Evolutionary conservation across 371 early-diverging fungal genomes (phyloP), one percentile per base, ranked within the genome.

Genomic region (Gilbertella persicaria): DNA sequence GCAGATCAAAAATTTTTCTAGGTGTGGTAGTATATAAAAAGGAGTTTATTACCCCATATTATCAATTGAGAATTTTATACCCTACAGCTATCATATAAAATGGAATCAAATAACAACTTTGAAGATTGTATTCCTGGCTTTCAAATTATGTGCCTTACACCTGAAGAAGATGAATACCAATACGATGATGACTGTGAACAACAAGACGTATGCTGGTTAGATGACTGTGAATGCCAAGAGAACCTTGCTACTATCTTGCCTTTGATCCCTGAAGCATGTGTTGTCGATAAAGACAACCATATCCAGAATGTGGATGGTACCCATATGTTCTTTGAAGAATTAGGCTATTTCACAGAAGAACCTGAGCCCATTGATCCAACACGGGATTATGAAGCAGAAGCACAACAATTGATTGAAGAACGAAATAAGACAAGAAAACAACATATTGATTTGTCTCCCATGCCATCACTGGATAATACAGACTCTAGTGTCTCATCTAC

Each of bases 311-410:
- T 57, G n/a, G 53, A 57, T 35, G 57, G 53, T 21, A 14, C 52
- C 4, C 49, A 60, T 25, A 14, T 63, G 3, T 69, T 69, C 45
- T 69, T 65, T 56, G 66, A 65, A 53, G 69, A 69, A 50, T 49
- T 69, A 5, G 69, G 69, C 25, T 59, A 50, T 26, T 47, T 69
- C 19, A 59, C 60, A 23, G 62, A 69, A 50, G 69, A 69, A 30
- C 69, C 69, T 19, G 66, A 69, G 28, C 59, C 59, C n/a, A 69
- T 69, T 29, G 69, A 69, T 50, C 69, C 69, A 17, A 46, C 45
- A 8, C 50, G 62, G 13, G 63, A 69, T n/a, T 69, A 69, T 53
- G 69, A 69, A 14, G 60, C 66, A 10, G 69, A 69, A 36, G 66
- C 66, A 7, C 33, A 55, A 24, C 20, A 28, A 8, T 33, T 66